Conservation (phyloP, 1,139 yeast species). For the Candida mesenterica region DNA sequence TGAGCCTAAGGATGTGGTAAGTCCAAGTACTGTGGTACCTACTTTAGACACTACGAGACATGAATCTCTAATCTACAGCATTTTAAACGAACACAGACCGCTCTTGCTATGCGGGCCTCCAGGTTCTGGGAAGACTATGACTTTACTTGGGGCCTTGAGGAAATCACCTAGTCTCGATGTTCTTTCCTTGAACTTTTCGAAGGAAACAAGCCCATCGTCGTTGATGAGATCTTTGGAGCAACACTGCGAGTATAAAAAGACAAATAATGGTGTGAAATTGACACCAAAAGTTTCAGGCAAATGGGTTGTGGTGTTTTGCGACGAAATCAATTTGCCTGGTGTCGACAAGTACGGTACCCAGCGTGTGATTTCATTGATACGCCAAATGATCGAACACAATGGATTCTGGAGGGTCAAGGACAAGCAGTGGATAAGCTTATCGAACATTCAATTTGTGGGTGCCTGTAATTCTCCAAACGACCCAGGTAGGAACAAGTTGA, state of each 20-base stretch:
- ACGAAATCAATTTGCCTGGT: conserved; percentile 84
- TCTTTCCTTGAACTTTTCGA: conserved; percentile 77
- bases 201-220: conserved; percentile 67
- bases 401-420: conserved; percentile 77
- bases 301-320: conserved; percentile 85
- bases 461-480: conserved; percentile 93
- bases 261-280: conserved; percentile 51
- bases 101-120: conserved; percentile 92
- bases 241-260: conserved; percentile 60
- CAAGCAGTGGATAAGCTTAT: conserved; percentile 65
- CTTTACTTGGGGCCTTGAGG: conserved; percentile 67
- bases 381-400: conserved; percentile 69
- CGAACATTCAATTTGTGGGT: conserved; percentile 78
- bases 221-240: conserved; percentile 70
- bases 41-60: conserved; percentile 77
- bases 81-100: conserved; percentile 59
- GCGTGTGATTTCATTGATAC: conserved; percentile 65
- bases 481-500: conserved; percentile 64
- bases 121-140: conserved; percentile 97
- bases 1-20: conserved; percentile 62
- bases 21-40: conserved; percentile 69
- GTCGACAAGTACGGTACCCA: conserved; percentile 78
- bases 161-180: conserved; percentile 58
- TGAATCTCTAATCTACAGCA: conserved; percentile 56
- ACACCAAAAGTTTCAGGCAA: conserved; percentile 64